Evolutionary conservation across 148 eudicot genomes (phyloP), one percentile per base, ranked within the genome.

Genomic region (Vaccinium myrtillus): DNA sequence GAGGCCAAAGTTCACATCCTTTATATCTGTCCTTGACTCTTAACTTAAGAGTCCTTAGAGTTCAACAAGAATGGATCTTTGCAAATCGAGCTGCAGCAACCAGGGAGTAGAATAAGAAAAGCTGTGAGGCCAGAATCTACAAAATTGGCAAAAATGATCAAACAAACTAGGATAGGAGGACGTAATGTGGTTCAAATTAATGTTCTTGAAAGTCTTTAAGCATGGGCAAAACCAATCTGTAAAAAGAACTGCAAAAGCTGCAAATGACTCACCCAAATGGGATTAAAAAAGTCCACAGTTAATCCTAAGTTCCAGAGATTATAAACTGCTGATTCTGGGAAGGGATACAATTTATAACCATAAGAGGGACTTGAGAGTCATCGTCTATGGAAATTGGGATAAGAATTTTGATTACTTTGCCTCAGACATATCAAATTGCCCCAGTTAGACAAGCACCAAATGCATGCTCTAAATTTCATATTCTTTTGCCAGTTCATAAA

Each of bases 1-100:
- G 46, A n/a, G n/a, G n/a, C n/a, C n/a, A n/a, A n/a, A n/a, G n/a
- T n/a, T 23, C 63, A 78, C 65, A 19, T 75, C 78, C 53, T 75
- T 19, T 53, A 53, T 11, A 54, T 51, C 32, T 55, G 8, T 77
- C 36, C 21, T 15, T 25, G 1, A 13, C 6, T 77, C 16, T 10
- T 25, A 50, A 50, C 32, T 77, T 49, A 12, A 46, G 25, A 21
- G 32, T 13, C 48, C 21, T 25, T 25, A 50, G 8, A 1, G 50
- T 53, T 75, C 25, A 75, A 77, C 80, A 77, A 9, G 18, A 50
- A 49, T 25, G 58, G 15, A 6, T 77, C 32, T 32, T 15, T 32
- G 46, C 9, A 75, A 75, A 36, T 36, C 9, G 14, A 43, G 48
- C 36, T 30, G 23, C 51, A 43, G 5, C 19, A 76, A 76, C 27